Evolutionary conservation across 371 early-diverging fungal species (phyloP).

Genomic region (Chytridiales sp.): DNA sequence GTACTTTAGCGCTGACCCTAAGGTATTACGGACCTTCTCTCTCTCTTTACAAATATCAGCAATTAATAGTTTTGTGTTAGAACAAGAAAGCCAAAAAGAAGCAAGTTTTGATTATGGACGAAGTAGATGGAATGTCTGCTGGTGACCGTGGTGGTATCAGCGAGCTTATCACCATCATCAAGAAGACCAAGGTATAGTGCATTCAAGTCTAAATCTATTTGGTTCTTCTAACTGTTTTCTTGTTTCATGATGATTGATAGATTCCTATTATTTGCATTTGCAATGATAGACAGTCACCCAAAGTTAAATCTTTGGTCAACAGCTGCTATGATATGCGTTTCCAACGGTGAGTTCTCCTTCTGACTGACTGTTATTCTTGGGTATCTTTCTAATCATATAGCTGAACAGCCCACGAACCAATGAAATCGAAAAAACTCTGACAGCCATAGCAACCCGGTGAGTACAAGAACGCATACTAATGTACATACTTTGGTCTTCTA

Average conservation of each 20-base stretch:
- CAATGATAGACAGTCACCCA: conserved; percentile 92
- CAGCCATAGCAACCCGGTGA: conserved; percentile 73
- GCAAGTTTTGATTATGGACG: conserved; percentile 96
- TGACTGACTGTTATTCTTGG: neutral
- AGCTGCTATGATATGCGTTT: conserved; percentile 88
- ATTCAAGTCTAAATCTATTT: conserved; percentile 8
- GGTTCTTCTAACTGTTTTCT: neutral
- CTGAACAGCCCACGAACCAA: conserved; percentile 62
- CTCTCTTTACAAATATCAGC: neutral
- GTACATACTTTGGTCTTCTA: neutral
- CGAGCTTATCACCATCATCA: conserved; percentile 90
- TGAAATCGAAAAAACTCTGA: conserved; percentile 73
- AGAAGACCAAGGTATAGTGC: conserved; percentile 71
- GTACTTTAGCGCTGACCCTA: conserved; percentile 48
- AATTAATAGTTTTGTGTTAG: conserved; percentile 6
- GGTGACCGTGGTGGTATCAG: conserved; percentile 98
- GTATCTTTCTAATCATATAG: conserved; percentile 7
- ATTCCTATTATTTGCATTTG: conserved; percentile 99
- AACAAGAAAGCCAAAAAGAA: conserved; percentile 23
- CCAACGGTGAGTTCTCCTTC: conserved; percentile 51
- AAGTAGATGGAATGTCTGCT: conserved; percentile 99
- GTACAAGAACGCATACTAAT: conserved; percentile 5
- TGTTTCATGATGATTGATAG: conserved; percentile 35
- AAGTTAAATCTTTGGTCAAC: conserved; percentile 86
- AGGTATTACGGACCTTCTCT: too few species aligned